Evolutionary conservation across 2,329 filamentous ascomycete genomes (phyloP).

Genomic region (Elsinoe ampelina): DNA sequence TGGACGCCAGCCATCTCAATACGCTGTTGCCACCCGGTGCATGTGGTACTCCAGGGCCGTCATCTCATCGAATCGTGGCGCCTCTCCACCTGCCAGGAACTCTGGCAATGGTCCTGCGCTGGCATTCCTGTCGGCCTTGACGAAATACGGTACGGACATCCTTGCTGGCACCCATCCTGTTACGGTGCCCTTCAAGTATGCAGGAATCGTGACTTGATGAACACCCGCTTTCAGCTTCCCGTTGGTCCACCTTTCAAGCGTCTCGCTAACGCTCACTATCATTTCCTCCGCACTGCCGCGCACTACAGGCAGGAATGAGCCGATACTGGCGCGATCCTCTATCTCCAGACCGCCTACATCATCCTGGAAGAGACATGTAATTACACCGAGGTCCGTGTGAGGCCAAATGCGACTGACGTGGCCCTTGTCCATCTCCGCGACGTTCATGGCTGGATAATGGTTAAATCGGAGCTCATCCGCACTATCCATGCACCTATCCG

Average conservation of each 20-base stretch:
- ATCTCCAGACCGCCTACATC: slow-evolving; percentile 33
- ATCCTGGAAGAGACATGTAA: slow-evolving; percentile 37
- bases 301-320: slow-evolving; percentile 2
- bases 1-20: not conserved
- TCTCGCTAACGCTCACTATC: slow-evolving; percentile 14
- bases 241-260: slow-evolving; percentile 13
- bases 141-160: not conserved
- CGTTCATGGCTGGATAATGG: slow-evolving; percentile 32
- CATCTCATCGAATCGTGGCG: not conserved
- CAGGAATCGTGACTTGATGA: slow-evolving; percentile 5
- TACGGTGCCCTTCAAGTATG: not conserved
- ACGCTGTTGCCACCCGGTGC: not conserved
- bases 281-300: slow-evolving; percentile 1
- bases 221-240: not conserved
- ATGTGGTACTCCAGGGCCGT: slow-evolving; percentile 6
- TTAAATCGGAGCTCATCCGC: slow-evolving; percentile 25
- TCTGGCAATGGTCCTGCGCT: slow-evolving; percentile 1
- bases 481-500: not conserved
- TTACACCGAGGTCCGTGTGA: slow-evolving; percentile 34
- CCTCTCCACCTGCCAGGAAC: not conserved
- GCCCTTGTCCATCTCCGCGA: slow-evolving; percentile 23
- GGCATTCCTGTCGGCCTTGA: not conserved
- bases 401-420: slow-evolving; percentile 31
- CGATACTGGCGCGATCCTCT: slow-evolving; percentile 21
- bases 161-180: not conserved